Evolutionary conservation across 345 rosid genomes (phyloP).

Genomic region (Hibiscus tridactylites): DNA sequence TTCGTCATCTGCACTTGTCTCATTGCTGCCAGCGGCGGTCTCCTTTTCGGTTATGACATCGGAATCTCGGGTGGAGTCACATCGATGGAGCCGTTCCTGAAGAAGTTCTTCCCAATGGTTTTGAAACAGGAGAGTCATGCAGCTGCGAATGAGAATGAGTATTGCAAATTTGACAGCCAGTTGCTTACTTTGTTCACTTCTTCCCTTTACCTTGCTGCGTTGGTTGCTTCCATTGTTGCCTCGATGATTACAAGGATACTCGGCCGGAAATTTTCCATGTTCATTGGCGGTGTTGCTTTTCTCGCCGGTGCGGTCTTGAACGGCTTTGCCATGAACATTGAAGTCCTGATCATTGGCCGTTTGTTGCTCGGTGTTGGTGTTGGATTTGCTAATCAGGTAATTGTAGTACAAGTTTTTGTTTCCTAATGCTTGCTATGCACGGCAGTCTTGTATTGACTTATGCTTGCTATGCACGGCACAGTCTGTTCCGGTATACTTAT

Average conservation of each 20-base stretch:
- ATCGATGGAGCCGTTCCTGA: slow-evolving; percentile 59
- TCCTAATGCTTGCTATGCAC: neutral
- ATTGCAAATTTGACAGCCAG: slow-evolving; percentile 70
- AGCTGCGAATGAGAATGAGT: slow-evolving; percentile 32
- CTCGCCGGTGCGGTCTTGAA: slow-evolving; percentile 53
- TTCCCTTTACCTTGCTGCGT: slow-evolving; percentile 68
- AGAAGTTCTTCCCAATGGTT: slow-evolving; percentile 54
- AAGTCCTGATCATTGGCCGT: slow-evolving; percentile 57
- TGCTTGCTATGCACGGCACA: neutral
- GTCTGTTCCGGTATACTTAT: slow-evolving; percentile 5
- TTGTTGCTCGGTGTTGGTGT: slow-evolving; percentile 69
- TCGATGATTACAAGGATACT: slow-evolving; percentile 41
- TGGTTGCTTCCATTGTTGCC: slow-evolving; percentile 59
- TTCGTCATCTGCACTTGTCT: slow-evolving; percentile 57
- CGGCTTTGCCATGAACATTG: slow-evolving; percentile 45
- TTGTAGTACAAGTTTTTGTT: neutral
- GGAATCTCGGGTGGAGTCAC: slow-evolving; percentile 92
- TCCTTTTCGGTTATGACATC: slow-evolving; percentile 73
- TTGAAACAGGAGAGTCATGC: slow-evolving; percentile 20
- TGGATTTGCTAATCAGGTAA: slow-evolving; percentile 89
- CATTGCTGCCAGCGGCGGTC: slow-evolving; percentile 82
- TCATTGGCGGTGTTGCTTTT: slow-evolving; percentile 50
- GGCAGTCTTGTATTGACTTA: too few relatives aligned
- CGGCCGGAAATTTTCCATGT: slow-evolving; percentile 68
- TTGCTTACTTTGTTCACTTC: slow-evolving; percentile 66